Base-by-base conservation (phyloP, 2,329 filamentous ascomycete genomes). In the Camillea tinctor region DNA sequence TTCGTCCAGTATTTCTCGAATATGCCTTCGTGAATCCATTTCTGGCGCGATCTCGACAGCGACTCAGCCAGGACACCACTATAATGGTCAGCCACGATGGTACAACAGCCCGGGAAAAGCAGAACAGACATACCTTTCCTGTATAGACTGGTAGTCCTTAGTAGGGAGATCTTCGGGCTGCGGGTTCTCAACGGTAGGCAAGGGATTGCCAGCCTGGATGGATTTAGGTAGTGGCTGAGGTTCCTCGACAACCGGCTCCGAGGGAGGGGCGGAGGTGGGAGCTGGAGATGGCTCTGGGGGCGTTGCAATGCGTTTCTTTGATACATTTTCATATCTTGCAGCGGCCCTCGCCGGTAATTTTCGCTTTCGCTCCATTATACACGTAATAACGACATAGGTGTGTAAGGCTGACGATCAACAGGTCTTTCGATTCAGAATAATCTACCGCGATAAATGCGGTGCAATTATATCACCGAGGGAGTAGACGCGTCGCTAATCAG, bases 1-100 rank as follows among this genome's bases (percentile, higher is more conserved):
- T 92, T 92, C 8, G 87, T 84, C 89, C 89, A 93, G 73, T 90
- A 92, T 69, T 87, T 89, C 67, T 92, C 88, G 67, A 93, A 91
- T 53, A 92, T 81, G 26, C 88, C 88, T 66, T 89, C 86, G 70
- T 80, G 83, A 22, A 89, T 83, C 89, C 89, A 93, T 81, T 84
- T 86, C 59, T 88, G 81, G 60, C 90, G 87, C 69, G 91, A 95
- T 69, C 90, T 84, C 54, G 84, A 77, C 23, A 95, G 81, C 1
- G 91, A 92, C 66, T 93, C 88, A 68, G 84, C 81, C 60, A 94
- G 79, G 20, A 94, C 89, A 66, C 88, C 90, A 75, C 91, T 92
- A 68, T 22, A 63, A 59, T 13, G 15, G 54, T 65, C 55, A 62
- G 57, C 57, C 72, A 68, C 59, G 60, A 20, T 19, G 15, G 55